Evolutionary conservation across 495 filamentous ascomycete species (phyloP).

Genomic region (Hyaloscypha hepaticicola): DNA sequence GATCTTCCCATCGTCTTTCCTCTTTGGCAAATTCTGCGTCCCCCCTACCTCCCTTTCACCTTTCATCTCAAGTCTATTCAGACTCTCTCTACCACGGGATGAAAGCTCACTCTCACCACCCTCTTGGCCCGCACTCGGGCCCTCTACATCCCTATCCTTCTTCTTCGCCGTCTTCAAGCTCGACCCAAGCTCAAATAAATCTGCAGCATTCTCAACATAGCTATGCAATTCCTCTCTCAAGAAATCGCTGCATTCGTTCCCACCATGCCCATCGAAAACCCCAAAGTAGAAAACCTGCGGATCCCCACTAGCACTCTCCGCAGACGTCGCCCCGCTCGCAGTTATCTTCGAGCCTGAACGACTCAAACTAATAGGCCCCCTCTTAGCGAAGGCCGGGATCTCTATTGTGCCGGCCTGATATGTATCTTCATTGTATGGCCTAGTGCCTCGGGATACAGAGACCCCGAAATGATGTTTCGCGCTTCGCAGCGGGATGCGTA

Average conservation of each 20-base stretch:
- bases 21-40: constrained; percentile 18
- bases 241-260: constrained; percentile 83
- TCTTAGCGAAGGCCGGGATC: constrained; percentile 87
- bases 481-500: constrained; percentile 89
- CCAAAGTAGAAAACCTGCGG: constrained; percentile 97
- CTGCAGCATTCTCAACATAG: constrained; percentile 79
- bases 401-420: constrained; percentile 94
- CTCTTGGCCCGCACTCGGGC: constrained; percentile 25
- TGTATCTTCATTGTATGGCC: constrained; percentile 88
- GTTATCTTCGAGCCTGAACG: constrained; percentile 32
- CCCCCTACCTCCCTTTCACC: constrained; percentile 34
- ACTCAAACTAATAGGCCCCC: constrained; percentile 68
- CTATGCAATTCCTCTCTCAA: constrained; percentile 80
- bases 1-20: constrained; percentile 33
- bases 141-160: constrained; percentile 17
- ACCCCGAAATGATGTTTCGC: constrained; percentile 96
- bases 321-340: constrained; percentile 56
- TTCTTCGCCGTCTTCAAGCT: constrained; percentile 50
- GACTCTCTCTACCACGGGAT: constrained; percentile 29
- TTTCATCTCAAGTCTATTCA: constrained; percentile 42
- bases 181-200: constrained; percentile 70
- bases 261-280: constrained; percentile 95
- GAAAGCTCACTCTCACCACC: constrained; percentile 16
- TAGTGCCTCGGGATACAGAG: constrained; percentile 71
- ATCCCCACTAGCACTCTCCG: constrained; percentile 76